Percentiles rank a stretch among this genome's conserved stretches.
phyloP scores from a whole-genome alignment of 2,329 filamentous ascomycete species.

The Aureobasidium melanogenum region DNA sequence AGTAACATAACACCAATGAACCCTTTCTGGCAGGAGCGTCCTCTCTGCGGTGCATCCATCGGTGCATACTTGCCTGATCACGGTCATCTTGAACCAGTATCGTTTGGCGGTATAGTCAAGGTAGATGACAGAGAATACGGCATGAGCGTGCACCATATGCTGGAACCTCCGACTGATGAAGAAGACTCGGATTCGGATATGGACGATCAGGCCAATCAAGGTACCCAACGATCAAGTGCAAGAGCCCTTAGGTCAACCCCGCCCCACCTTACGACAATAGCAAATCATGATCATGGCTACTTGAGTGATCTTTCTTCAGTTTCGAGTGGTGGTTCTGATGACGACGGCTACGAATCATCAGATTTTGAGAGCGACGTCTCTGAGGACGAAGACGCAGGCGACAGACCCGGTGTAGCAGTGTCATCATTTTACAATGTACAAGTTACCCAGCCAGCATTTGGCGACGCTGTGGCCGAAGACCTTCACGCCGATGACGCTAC shows the following conservation, averaged over 20 bases:
- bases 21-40: slow-evolving; percentile 67
- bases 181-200: slow-evolving; percentile 40
- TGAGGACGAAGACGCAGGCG: slow-evolving; percentile 39
- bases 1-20: slow-evolving; percentile 37
- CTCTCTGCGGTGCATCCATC: slow-evolving; percentile 82
- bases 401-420: slow-evolving; percentile 68
- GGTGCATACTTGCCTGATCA: slow-evolving; percentile 73
- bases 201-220: slow-evolving; percentile 28
- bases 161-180: slow-evolving; percentile 56
- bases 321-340: slow-evolving; percentile 32
- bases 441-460: slow-evolving; percentile 84
- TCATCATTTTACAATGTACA: slow-evolving; percentile 69
- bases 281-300: slow-evolving; percentile 40
- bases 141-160: slow-evolving; percentile 95
- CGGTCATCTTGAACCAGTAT: slow-evolving; percentile 80
- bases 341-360: slow-evolving; percentile 37
- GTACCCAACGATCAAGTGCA: slow-evolving; percentile 9
- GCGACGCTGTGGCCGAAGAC: slow-evolving; percentile 57
- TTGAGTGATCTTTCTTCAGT: slow-evolving; percentile 17
- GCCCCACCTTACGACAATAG: slow-evolving; percentile 9
- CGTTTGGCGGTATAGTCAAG: slow-evolving; percentile 77
- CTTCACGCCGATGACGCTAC: slow-evolving; percentile 65
- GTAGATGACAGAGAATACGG: slow-evolving; percentile 74
- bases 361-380: slow-evolving; percentile 29
- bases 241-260: slow-evolving; percentile 16